Percentiles rank a stretch among this genome's conserved stretches.
These are phyloP conservation scores for Datura wrightii DNA, from an alignment of 257 asterid genomes.

Conservation along the genomic window DNA sequence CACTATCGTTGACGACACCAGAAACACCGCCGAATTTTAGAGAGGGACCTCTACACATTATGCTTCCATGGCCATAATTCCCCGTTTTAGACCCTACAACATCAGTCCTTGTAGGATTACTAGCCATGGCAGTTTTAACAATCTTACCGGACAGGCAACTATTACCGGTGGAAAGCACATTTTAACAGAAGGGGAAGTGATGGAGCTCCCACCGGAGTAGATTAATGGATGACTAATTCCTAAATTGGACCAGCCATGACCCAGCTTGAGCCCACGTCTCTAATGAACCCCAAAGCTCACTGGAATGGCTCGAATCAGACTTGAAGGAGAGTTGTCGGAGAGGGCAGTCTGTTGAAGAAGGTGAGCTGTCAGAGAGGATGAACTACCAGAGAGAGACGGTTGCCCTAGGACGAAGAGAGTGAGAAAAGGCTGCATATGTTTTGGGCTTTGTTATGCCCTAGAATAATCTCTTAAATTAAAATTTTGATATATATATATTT, in stretches of 20 bases:
- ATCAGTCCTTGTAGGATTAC: slow-evolving; percentile 51
- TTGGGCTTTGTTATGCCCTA: no score
- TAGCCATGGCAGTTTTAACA: slow-evolving; percentile 60
- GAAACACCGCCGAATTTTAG: slow-evolving; percentile 43
- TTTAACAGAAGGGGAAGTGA: slow-evolving; percentile 52
- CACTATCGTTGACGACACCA: no score
- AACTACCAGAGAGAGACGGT: no score
- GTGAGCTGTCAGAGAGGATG: no score
- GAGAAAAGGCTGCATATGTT: no score
- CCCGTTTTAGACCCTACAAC: slow-evolving; percentile 38
- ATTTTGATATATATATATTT: no score
- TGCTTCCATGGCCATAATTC: slow-evolving; percentile 78
- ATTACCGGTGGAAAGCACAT: slow-evolving; percentile 67
- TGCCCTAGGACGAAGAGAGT: no score
- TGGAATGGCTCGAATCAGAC: slow-evolving; percentile 56
- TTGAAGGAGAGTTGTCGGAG: no score
- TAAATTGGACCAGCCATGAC: slow-evolving; percentile 46
- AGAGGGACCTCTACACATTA: slow-evolving; percentile 56
- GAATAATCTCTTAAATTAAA: no score
- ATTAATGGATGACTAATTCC: slow-evolving; percentile 38
- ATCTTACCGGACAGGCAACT: slow-evolving; percentile 71
- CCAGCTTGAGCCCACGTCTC: slow-evolving; percentile 49
- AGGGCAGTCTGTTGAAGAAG: no score
- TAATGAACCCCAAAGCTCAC: slow-evolving; percentile 54
- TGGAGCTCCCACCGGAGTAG: slow-evolving; percentile 44